A percentile compares a stretch with the other conserved stretches of the same genome.
These are phyloP conservation scores for Sarcomyxa edulis DNA, from an alignment of 768 basidiomycete species.

Conservation along the genomic window DNA sequence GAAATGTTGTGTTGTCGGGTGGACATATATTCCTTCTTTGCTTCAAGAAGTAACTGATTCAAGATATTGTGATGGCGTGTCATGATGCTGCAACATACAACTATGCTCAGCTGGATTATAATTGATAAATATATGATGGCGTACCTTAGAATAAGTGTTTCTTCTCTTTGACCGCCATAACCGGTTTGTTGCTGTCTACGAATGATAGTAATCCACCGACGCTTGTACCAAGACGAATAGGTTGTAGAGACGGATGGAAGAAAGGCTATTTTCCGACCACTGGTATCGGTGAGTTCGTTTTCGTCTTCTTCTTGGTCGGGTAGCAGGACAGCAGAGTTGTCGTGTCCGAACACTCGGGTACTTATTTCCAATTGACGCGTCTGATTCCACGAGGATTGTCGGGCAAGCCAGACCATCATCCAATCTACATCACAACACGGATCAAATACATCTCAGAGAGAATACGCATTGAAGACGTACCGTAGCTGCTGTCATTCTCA, in stretches of 20 bases:
- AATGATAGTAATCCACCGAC: constrained; percentile 34
- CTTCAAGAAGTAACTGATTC: constrained; percentile 49
- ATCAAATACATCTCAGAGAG: constrained; percentile 2
- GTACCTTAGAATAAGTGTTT: constrained; percentile 38
- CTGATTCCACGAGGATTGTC: constrained; percentile 50
- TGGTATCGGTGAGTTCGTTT: constrained; percentile 13
- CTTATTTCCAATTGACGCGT: constrained; percentile 49
- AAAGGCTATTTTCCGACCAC: constrained; percentile 31
- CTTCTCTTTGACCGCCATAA: constrained; percentile 27
- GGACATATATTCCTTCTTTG: constrained; percentile 44
- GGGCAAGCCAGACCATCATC: constrained; percentile 68
- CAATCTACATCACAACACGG: constrained; percentile 38
- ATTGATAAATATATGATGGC: no score
- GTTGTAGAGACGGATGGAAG: constrained; percentile 34
- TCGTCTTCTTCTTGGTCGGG: constrained; percentile 32
- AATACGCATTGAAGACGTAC: constrained; percentile 35
- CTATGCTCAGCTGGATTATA: no score
- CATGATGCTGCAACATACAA: constrained; percentile 36
- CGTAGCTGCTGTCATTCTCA: constrained; percentile 49
- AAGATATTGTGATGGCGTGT: constrained; percentile 39
- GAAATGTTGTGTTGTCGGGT: constrained; percentile 46
- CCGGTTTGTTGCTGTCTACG: constrained; percentile 29
- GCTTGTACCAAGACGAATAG: constrained; percentile 44
- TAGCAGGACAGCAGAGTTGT: constrained; percentile 23
- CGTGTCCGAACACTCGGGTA: constrained; percentile 34